Conservation (phyloP, 768 basidiomycete genomes). For the Mycena galericulata region DNA sequence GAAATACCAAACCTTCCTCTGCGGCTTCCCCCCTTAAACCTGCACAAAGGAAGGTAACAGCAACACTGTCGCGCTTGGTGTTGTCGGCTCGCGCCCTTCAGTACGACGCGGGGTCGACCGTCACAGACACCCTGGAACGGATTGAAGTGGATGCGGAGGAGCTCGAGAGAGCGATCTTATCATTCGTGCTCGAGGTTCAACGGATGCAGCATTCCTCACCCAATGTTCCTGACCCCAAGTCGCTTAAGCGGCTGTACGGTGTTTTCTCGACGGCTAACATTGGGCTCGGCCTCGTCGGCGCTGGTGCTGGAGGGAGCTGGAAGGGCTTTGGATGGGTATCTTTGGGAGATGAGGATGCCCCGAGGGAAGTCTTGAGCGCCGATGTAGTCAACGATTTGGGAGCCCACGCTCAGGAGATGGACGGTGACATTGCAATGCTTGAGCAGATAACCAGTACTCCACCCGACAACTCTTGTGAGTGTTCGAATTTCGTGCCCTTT, state of each 20-base stretch:
- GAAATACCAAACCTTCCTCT: conserved; percentile 56
- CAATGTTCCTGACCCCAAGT: conserved; percentile 43
- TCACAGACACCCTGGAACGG: conserved; percentile 72
- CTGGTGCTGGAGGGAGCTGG: conserved; percentile 82
- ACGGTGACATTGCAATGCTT: conserved; percentile 60
- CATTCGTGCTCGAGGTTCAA: conserved; percentile 80
- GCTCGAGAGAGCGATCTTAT: conserved; percentile 75
- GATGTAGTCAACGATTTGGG: conserved; percentile 69
- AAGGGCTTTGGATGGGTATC: conserved; percentile 88
- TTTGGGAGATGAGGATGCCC: conserved; percentile 60
- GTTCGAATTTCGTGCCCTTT: conserved; percentile 2
- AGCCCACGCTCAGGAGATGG: conserved; percentile 58
- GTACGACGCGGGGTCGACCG: conserved; percentile 76
- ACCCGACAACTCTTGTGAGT: conserved; percentile 53
- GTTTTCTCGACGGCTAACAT: conserved; percentile 71
- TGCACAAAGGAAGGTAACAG: conserved; percentile 87
- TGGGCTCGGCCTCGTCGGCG: conserved; percentile 85
- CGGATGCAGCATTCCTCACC: conserved; percentile 57
- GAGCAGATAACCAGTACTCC: conserved; percentile 47
- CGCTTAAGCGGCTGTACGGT: conserved; percentile 69
- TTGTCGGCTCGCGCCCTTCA: conserved; percentile 92
- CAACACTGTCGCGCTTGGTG: conserved; percentile 89
- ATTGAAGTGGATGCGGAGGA: conserved; percentile 84
- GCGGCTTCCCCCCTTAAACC: conserved; percentile 76
- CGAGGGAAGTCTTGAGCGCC: conserved; percentile 60